Evolutionary conservation across 2,329 filamentous ascomycete genomes (phyloP).

Genomic region (Thyridium curvatum): DNA sequence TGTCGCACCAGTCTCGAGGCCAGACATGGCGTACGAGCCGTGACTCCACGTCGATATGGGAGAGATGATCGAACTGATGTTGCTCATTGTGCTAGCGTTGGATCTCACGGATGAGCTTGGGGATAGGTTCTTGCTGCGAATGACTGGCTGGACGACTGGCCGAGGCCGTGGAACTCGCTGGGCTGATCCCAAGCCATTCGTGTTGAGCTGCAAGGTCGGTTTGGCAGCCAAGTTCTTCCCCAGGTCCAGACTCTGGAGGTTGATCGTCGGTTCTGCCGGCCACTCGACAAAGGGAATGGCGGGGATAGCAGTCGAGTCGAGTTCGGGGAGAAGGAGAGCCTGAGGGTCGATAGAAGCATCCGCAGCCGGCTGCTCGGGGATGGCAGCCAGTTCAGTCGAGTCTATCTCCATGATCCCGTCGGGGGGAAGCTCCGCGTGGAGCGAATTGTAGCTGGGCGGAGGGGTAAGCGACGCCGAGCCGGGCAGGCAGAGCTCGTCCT

Average conservation of each 20-base stretch:
- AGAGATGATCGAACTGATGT: constrained; percentile 31
- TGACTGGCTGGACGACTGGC: constrained; percentile 8
- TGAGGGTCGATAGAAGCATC: constrained; percentile 21
- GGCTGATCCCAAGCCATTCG: constrained; percentile 24
- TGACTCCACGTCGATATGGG: constrained; percentile 38
- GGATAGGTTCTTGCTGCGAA: constrained; percentile 34
- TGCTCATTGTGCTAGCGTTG: constrained; percentile 29
- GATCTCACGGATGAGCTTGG: constrained; percentile 43
- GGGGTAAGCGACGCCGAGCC: constrained; percentile 27
- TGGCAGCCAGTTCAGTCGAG: constrained; percentile 31
- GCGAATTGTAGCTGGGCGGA: constrained; percentile 40
- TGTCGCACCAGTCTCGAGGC: constrained; percentile 35
- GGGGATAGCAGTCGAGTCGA: constrained; percentile 18
- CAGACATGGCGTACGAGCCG: constrained; percentile 31
- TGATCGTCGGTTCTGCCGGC: background rate
- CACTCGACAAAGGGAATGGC: constrained; percentile 5
- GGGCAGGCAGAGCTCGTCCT: background rate
- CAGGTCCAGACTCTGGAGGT: background rate
- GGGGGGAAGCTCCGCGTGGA: constrained; percentile 39
- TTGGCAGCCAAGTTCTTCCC: constrained; percentile 5
- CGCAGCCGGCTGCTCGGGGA: background rate
- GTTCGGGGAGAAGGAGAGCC: constrained; percentile 19
- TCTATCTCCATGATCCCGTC: constrained; percentile 48
- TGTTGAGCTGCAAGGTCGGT: constrained; percentile 32
- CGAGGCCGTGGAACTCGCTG: constrained; percentile 16